A percentile compares a stretch with the other conserved stretches of the same genome.
Conservation (phyloP, 352 stramenopile species). For the Phytophthora crassamura region DNA sequence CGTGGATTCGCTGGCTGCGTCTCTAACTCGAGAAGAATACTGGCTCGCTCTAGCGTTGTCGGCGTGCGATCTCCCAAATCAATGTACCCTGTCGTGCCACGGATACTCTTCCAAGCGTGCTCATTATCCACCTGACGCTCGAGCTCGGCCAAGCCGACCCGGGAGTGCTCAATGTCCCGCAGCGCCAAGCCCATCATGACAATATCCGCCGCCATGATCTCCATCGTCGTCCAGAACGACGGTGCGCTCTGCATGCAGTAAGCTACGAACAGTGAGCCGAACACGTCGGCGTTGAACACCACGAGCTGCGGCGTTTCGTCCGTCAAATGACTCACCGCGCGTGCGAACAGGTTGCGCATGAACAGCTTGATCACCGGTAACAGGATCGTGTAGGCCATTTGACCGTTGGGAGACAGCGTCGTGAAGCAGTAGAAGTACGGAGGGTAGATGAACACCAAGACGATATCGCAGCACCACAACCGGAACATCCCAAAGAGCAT, state of each 20-base stretch:
- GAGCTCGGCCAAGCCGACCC: not conserved
- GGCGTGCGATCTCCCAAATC: no score
- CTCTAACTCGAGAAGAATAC: no score
- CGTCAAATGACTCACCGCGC: conserved; percentile 4
- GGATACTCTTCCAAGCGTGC: no score
- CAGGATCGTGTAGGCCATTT: not conserved
- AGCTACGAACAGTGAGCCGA: conserved; percentile 1
- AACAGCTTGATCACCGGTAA: conserved; percentile 6
- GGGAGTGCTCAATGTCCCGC: not conserved
- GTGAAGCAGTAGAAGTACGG: conserved; percentile 3
- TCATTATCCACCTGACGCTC: not conserved
- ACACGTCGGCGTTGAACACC: conserved; percentile 9
- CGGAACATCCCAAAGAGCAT: not conserved
- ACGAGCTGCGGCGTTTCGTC: conserved; percentile 5
- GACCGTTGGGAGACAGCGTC: not conserved
- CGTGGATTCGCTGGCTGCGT: no score
- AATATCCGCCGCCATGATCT: conserved; percentile 10
- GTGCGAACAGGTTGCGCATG: conserved; percentile 2
- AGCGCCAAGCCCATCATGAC: not conserved
- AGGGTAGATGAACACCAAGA: conserved; percentile 5
- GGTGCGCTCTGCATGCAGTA: conserved; percentile 22
- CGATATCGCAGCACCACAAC: not conserved
- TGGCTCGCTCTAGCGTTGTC: no score
- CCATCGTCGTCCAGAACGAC: conserved; percentile 10
- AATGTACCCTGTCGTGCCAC: no score